Conservation (phyloP, 1,284 basidiomycete species). For the Sutorius eximius region DNA sequence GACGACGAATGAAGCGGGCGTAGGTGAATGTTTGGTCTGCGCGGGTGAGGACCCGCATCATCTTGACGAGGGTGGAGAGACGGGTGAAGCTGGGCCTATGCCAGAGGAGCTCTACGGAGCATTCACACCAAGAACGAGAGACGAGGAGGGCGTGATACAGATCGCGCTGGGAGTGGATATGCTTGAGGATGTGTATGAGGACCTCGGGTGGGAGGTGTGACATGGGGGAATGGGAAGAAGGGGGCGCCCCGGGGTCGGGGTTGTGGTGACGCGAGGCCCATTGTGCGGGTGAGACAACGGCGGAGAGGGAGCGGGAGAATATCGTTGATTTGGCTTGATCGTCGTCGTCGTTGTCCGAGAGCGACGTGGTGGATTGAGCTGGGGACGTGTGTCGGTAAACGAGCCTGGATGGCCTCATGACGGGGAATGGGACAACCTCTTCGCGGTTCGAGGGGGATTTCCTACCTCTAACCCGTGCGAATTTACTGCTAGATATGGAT, state of each 20-base stretch:
- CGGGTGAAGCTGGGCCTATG: conserved; percentile 82
- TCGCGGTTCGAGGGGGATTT: neutral
- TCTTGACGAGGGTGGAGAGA: conserved; percentile 72
- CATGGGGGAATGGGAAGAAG: conserved; percentile 45
- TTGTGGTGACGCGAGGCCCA: conserved; percentile 53
- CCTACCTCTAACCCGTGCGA: conserved; percentile 17
- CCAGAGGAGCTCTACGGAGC: conserved; percentile 94
- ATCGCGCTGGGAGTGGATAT: conserved; percentile 75
- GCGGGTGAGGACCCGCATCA: conserved; percentile 65
- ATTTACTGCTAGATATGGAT: conserved; percentile 28
- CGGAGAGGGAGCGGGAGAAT: conserved; percentile 43
- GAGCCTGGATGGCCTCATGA: conserved; percentile 38
- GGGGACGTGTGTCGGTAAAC: conserved; percentile 61
- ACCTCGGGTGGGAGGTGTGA: conserved; percentile 83
- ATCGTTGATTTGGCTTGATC: conserved; percentile 53
- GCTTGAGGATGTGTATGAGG: conserved; percentile 89
- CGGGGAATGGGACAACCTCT: conserved; percentile 1
- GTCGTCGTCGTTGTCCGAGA: conserved; percentile 69
- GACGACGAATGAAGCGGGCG: conserved; percentile 82
- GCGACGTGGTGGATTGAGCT: conserved; percentile 50
- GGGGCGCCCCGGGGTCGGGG: conserved; percentile 24
- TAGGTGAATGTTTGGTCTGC: conserved; percentile 84
- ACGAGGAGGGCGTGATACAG: conserved; percentile 80
- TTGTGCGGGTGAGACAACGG: conserved; percentile 58
- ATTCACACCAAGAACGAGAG: conserved; percentile 92